Evolutionary conservation across 495 filamentous ascomycete genomes (phyloP).

Genomic region (Daldinia concentrica): DNA sequence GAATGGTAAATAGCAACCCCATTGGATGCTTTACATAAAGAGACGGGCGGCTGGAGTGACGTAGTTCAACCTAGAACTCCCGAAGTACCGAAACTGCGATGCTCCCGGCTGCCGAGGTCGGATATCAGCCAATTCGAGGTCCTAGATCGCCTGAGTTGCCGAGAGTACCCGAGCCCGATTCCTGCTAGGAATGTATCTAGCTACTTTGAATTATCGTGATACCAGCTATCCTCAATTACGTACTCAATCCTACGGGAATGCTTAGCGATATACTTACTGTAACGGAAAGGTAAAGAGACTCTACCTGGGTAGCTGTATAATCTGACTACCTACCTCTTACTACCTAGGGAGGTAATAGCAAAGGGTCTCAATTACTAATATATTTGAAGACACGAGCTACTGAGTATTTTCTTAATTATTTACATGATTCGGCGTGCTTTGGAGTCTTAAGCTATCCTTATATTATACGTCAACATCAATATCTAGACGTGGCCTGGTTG

Average conservation of each 20-base stretch:
- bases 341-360: no score
- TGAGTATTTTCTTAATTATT: no score
- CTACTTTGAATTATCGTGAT: slow-evolving; percentile 22
- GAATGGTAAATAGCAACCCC: not conserved
- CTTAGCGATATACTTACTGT: not conserved
- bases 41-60: slow-evolving; percentile 25
- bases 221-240: not conserved
- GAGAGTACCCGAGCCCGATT: slow-evolving; percentile 38
- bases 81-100: slow-evolving; percentile 31
- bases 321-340: no score
- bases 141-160: slow-evolving; percentile 32
- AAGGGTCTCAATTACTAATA: no score
- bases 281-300: not conserved
- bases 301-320: no score
- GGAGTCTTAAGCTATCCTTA: no score
- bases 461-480: no score
- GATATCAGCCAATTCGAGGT: slow-evolving; percentile 32
- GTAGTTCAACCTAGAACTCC: slow-evolving; percentile 34
- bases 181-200: slow-evolving; percentile 16
- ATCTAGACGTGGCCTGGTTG: no score
- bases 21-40: slow-evolving; percentile 9
- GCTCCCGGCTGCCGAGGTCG: slow-evolving; percentile 42
- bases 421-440: no score
- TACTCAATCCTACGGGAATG: not conserved
- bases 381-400: no score